These are phyloP conservation scores for Diaporthe sp. DNA, from an alignment of 2,329 filamentous ascomycete genomes.

Conservation along the genomic window DNA sequence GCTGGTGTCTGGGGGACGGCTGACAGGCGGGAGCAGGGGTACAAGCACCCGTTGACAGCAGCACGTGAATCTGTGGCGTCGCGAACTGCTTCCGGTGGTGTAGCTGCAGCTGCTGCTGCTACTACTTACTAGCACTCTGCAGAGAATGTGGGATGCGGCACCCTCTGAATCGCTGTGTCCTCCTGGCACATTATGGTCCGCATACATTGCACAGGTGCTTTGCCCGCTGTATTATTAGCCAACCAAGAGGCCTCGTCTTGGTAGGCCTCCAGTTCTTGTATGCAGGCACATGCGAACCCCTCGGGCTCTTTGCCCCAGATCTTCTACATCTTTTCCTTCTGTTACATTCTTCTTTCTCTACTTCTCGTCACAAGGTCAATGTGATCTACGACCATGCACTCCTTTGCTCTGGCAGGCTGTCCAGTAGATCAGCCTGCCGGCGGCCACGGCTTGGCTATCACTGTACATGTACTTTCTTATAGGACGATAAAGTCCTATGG, in stretches of 20 bases:
- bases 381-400: background rate
- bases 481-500: too few relatives aligned
- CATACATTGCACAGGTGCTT: background rate
- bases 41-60: background rate
- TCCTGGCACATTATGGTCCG: background rate
- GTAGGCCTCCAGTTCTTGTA: background rate
- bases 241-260: constrained; percentile 3
- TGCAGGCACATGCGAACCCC: background rate
- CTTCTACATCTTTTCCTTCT: background rate
- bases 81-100: background rate
- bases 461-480: background rate
- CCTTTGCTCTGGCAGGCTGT: background rate
- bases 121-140: background rate
- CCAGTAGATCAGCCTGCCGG: background rate
- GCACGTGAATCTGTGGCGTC: constrained; percentile 20
- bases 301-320: background rate
- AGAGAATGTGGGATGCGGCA: background rate
- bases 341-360: background rate
- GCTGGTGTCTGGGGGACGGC: constrained; percentile 8
- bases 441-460: background rate
- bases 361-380: background rate
- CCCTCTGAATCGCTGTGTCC: constrained; percentile 3
- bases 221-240: background rate
- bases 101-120: background rate
- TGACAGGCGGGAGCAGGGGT: constrained; percentile 9